These are phyloP conservation scores for Noccaea caerulescens DNA, from an alignment of 345 rosid species.

Conservation along the genomic window DNA sequence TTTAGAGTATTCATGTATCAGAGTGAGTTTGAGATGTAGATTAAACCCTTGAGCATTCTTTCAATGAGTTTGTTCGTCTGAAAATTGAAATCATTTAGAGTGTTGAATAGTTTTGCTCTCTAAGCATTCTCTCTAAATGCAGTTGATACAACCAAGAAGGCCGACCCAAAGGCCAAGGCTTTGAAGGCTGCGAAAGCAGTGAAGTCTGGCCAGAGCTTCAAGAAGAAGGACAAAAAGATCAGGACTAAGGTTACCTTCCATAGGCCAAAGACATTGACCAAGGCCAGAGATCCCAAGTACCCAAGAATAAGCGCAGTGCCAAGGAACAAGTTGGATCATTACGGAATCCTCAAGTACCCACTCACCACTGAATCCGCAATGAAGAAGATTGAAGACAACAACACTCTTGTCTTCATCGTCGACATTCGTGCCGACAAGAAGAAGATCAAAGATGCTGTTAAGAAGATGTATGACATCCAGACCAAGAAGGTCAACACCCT, in stretches of 20 bases:
- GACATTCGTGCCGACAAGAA: slow-evolving; percentile 94
- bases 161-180: slow-evolving; percentile 86
- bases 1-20: too few species aligned
- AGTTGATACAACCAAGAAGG: slow-evolving; percentile 63
- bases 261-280: slow-evolving; percentile 86
- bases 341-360: slow-evolving; percentile 87
- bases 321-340: slow-evolving; percentile 93
- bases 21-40: neutral
- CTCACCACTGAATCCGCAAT: slow-evolving; percentile 93
- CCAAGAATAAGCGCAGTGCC: slow-evolving; percentile 80
- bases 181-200: slow-evolving; percentile 87
- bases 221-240: slow-evolving; percentile 82
- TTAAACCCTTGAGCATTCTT: neutral
- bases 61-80: neutral
- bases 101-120: neutral
- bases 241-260: slow-evolving; percentile 90
- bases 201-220: slow-evolving; percentile 74
- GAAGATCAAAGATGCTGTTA: slow-evolving; percentile 88
- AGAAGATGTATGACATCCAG: slow-evolving; percentile 95
- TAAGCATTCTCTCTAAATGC: slow-evolving; percentile 1
- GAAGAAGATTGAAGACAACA: slow-evolving; percentile 97
- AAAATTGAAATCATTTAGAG: neutral
- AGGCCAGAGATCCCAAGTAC: slow-evolving; percentile 77
- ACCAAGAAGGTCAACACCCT: slow-evolving; percentile 94
- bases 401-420: slow-evolving; percentile 93